These are phyloP conservation scores for Agroathelia rolfsii DNA, from an alignment of 1,284 basidiomycete species.

Conservation along the genomic window DNA sequence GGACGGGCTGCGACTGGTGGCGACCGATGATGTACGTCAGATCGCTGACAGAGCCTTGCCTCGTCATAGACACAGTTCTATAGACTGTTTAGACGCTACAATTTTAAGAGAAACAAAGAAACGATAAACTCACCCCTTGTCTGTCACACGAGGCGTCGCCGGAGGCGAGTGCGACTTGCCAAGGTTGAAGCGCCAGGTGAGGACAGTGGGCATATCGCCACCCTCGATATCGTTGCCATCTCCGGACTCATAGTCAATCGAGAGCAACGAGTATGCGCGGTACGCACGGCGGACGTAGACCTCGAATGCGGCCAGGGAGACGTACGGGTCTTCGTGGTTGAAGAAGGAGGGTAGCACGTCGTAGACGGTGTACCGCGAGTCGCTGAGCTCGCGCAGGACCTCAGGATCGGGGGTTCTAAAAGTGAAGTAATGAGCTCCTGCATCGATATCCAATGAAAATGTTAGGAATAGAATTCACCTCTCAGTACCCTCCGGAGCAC, in stretches of 20 bases:
- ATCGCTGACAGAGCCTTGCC: constrained; percentile 88
- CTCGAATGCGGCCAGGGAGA: constrained; percentile 91
- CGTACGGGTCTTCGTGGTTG: constrained; percentile 75
- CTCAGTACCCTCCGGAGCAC: constrained; percentile 64
- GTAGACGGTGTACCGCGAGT: constrained; percentile 94
- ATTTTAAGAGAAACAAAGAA: too few relatives aligned
- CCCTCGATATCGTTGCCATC: constrained; percentile 72
- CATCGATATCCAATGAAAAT: too few relatives aligned
- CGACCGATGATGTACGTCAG: constrained; percentile 82
- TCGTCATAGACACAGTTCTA: too few relatives aligned
- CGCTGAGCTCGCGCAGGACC: constrained; percentile 86
- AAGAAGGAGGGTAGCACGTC: constrained; percentile 97
- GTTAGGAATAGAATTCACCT: constrained; percentile 30
- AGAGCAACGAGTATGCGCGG: constrained; percentile 86
- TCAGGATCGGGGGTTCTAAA: constrained; percentile 72
- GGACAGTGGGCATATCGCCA: constrained; percentile 67
- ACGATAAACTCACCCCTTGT: constrained; percentile 44
- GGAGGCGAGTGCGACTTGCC: constrained; percentile 79
- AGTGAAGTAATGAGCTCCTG: too few relatives aligned
- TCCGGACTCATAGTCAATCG: constrained; percentile 90
- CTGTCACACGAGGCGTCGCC: constrained; percentile 68
- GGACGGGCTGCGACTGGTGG: constrained; percentile 77
- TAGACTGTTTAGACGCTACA: too few relatives aligned
- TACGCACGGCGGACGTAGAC: constrained; percentile 96
- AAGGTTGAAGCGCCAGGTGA: constrained; percentile 92